A percentile compares a stretch with the other conserved stretches of the same genome.
Evolutionary conservation across 148 eudicot genomes (phyloP).

Genomic region (Salicornia ramosissima): DNA sequence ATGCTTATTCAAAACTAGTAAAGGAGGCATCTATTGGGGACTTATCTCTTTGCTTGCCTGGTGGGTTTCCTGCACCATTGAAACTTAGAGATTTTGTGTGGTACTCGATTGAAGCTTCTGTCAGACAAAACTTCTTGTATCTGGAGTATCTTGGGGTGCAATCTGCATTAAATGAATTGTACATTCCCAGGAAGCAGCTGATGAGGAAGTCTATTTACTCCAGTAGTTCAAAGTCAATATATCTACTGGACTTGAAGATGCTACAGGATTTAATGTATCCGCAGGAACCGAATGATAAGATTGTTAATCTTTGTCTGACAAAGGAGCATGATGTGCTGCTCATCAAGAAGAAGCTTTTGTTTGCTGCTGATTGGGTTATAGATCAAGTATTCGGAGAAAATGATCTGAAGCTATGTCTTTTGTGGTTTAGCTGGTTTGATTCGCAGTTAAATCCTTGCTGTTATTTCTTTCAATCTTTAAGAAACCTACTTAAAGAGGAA

Average conservation of each 20-base stretch:
- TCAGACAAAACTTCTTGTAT: constrained; percentile 65
- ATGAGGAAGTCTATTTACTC: constrained; percentile 21
- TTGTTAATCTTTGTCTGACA: constrained; percentile 15
- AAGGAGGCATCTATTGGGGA: constrained; percentile 14
- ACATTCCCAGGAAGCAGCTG: constrained; percentile 21
- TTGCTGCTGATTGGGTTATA: constrained; percentile 84
- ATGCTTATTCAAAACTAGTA: constrained; percentile 13
- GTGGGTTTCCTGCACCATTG: constrained; percentile 86
- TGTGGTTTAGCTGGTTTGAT: constrained; percentile 74
- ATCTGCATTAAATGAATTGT: constrained; percentile 34
- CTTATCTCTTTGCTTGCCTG: constrained; percentile 53
- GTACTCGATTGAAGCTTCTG: constrained; percentile 58
- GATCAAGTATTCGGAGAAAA: constrained; percentile 63
- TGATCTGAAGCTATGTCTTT: constrained; percentile 53
- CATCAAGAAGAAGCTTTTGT: constrained; percentile 39
- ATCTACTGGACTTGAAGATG: constrained; percentile 41
- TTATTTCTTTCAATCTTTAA: constrained; percentile 46
- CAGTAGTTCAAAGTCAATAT: constrained; percentile 28
- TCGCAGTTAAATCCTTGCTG: constrained; percentile 47
- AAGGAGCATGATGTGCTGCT: constrained; percentile 30
- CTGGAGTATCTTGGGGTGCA: constrained; percentile 60
- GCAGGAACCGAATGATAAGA: constrained; percentile 22
- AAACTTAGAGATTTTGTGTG: constrained; percentile 52
- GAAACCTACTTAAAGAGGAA: constrained; percentile 47
- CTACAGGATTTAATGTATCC: constrained; percentile 49